Evolutionary conservation across 108 stramenopile genomes (phyloP), one percentile per base, ranked within the genome.

Genomic region (Cyclostephanos tholiformis): DNA sequence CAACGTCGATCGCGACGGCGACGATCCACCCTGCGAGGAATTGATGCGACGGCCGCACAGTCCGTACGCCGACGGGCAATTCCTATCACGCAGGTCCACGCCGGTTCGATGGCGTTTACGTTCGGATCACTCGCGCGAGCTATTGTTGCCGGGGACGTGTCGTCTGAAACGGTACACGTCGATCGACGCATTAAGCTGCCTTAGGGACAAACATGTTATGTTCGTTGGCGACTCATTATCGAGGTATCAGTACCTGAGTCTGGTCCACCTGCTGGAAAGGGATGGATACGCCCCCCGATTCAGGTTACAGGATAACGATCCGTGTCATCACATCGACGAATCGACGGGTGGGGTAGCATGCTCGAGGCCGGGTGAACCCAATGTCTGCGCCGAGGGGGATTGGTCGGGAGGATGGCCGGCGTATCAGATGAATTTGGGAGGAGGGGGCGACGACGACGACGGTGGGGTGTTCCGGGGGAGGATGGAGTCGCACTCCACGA

Each of bases 151-250:
- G 19, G 12, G 4, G 4, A 72, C 62, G 27, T 72, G 71, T 26
- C 48, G 29, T 1, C 30, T 72, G 39, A 50, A 52, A n/a, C 46
- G 71, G 6, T 72, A 72, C 62, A 52, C 71, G 17, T 60, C 62
- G 16, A 13, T 50, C 19, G 57, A 72, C 6, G 71, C 71, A 1
- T 6, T 27, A 5, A 52, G 3, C 1, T 72, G 71, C 38, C 35
- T 75, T 46, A 5, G 6, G 39, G 36, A 50, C 16, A 67, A 57
- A 10, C 66, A 68, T 26, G 41, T 85, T 10, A 70, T 72, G 9
- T 85, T 85, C 57, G 64, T 82, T 0, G 84, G 84, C 12, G 84
- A 85, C 44, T 76, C 75, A 16, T 27, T 85, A 30, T 77, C 84
- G 26, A 49, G 84, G 12, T 85, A 85, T 58, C 76, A 77, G 29